Evolutionary conservation across 495 filamentous ascomycete genomes (phyloP), one percentile per base, ranked within the genome.

Genomic region (Aspergillus bertholletiae): DNA sequence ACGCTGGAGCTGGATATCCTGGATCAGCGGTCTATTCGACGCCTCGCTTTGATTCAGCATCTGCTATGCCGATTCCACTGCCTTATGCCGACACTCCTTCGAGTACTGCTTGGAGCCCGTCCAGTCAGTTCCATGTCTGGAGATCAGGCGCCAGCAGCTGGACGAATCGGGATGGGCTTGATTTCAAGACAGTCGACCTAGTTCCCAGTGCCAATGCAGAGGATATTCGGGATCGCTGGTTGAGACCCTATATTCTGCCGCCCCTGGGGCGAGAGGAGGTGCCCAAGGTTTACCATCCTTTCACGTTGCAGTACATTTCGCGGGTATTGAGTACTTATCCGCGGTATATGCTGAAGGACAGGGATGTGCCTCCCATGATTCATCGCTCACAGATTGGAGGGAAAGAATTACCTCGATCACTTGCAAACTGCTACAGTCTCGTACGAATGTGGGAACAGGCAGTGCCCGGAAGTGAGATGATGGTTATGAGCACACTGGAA

Each of bases 371-470:
- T 1, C 72, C 74, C 0, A 70, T 77, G 34, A 58, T 80, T 20
- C 77, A 80, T 49, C 48, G 57, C 12, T 52, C 58, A 6, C 75
- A 77, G 49, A 26, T 73, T 0, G 26, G 23, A 2, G 47, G 32
- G 0, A 21, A 39, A 7, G 48, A 56, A 13, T 49, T 65, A 15
- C 57, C 64, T 11, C 60, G 51, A 7, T 61, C 71, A 0, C 59
- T 80, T 40, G 70, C 74, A 20, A 74, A 69, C 24, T 79, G 77
- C 41, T 61, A 70, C 4, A 74, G 70, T 49, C 41, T 79, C 15
- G 68, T 77, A 13, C 71, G 75, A 1, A 69, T 78, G 50, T 79
- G 73, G 64, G 60, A 69, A 18, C 63, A 65, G 2, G 60, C 61
- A 13, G 59, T 73, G 1, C 64, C 68, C 0, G 75, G 75, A 4